Conservation (phyloP, 2,329 filamentous ascomycete genomes). For the Pseudogymnoascus sp. region DNA sequence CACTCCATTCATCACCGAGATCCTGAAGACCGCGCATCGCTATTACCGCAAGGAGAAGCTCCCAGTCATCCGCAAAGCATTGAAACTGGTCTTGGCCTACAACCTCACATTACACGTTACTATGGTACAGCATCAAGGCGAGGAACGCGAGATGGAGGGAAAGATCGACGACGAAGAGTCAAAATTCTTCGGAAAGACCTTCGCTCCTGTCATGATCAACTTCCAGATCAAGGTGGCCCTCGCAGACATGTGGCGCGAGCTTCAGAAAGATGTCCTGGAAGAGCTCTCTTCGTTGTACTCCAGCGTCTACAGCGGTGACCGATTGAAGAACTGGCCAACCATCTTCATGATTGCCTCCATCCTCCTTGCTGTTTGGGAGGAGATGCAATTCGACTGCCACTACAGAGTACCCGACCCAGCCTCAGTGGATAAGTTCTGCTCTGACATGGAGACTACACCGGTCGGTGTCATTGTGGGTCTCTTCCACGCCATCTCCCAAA, state of each 20-base stretch:
- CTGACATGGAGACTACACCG: constrained; percentile 91
- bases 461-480: constrained; percentile 94
- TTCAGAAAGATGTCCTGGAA: constrained; percentile 92
- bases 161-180: constrained; percentile 80
- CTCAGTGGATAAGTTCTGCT: constrained; percentile 89
- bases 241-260: constrained; percentile 95
- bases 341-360: constrained; percentile 97
- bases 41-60: constrained; percentile 85
- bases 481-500: constrained; percentile 96
- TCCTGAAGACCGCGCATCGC: constrained; percentile 90
- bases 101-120: constrained; percentile 92
- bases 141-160: constrained; percentile 69
- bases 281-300: constrained; percentile 89
- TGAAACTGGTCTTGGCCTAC: constrained; percentile 92
- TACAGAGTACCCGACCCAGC: constrained; percentile 81
- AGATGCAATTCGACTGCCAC: constrained; percentile 98
- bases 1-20: constrained; percentile 89
- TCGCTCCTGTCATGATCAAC: constrained; percentile 98
- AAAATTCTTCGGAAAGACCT: constrained; percentile 80
- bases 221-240: constrained; percentile 98
- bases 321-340: constrained; percentile 97
- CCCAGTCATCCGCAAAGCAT: constrained; percentile 84
- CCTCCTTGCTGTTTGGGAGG: constrained; percentile 89
- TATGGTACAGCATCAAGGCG: constrained; percentile 81
- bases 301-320: constrained; percentile 95